phyloP scores from a whole-genome alignment of 1,139 yeast genomes.

The Hansenula sp. region DNA sequence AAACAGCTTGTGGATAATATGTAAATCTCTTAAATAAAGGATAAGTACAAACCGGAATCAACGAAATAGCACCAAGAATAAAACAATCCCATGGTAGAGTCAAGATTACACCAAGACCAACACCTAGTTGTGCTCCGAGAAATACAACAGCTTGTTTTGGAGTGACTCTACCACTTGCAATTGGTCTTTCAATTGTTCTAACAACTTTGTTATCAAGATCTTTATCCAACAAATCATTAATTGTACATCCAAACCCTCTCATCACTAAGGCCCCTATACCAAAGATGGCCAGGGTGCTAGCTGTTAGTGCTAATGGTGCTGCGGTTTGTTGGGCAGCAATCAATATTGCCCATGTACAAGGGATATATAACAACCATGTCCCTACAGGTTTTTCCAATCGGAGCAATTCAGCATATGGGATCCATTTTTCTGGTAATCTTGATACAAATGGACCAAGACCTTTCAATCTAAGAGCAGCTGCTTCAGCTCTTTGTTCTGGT shows the following conservation, averaged over 20 bases:
- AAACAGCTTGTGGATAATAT: conserved; percentile 85
- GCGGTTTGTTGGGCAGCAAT: conserved; percentile 77
- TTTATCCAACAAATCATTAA: conserved; percentile 84
- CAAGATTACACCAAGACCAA: conserved; percentile 72
- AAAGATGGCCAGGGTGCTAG: conserved; percentile 59
- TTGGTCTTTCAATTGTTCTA: conserved; percentile 84
- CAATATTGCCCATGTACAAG: conserved; percentile 52
- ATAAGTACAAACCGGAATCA: conserved; percentile 78
- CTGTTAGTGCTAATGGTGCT: conserved; percentile 63
- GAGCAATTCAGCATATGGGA: conserved; percentile 90
- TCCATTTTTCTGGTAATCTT: conserved; percentile 62
- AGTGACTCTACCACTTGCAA: conserved; percentile 81
- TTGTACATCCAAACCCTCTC: conserved; percentile 98
- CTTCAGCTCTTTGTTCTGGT: conserved; percentile 50
- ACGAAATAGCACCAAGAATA: conserved; percentile 73
- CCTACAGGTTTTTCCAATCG: conserved; percentile 94
- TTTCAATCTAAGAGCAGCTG: conserved; percentile 51
- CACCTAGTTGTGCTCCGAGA: conserved; percentile 63
- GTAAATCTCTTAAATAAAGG: conserved; percentile 94
- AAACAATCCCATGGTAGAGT: conserved; percentile 80
- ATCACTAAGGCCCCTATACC: conserved; percentile 82
- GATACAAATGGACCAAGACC: conserved; percentile 57
- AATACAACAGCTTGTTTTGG: conserved; percentile 70
- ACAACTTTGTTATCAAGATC: conserved; percentile 80
- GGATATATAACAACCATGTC: conserved; percentile 74